Conservation (phyloP, 768 basidiomycete genomes). For the Psilocybe tampanensis region DNA sequence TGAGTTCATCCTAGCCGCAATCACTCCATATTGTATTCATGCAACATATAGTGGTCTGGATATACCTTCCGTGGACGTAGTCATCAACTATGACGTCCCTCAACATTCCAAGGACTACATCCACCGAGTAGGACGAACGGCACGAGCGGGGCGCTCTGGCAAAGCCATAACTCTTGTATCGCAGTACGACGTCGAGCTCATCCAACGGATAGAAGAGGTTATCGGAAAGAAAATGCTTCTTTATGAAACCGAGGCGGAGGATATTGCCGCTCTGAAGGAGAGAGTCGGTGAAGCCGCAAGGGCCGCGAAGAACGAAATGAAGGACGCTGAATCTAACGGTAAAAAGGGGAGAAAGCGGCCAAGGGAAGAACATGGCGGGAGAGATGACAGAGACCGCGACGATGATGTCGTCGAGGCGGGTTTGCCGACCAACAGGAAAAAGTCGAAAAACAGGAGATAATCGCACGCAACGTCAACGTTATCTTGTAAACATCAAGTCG, state of each 20-base stretch:
- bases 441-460: slow-evolving; percentile 42
- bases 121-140: slow-evolving; percentile 96
- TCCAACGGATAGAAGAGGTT: slow-evolving; percentile 93
- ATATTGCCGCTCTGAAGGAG: slow-evolving; percentile 84
- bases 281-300: slow-evolving; percentile 87
- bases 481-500: slow-evolving; percentile 64
- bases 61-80: slow-evolving; percentile 93
- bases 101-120: slow-evolving; percentile 99
- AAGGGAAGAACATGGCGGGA: slow-evolving; percentile 50
- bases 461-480: not conserved
- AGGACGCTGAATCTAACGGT: slow-evolving; percentile 64
- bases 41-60: slow-evolving; percentile 74
- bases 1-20: slow-evolving; percentile 35
- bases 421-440: slow-evolving; percentile 68
- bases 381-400: slow-evolving; percentile 86
- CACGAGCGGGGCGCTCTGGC: slow-evolving; percentile 95
- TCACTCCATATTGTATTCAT: not conserved
- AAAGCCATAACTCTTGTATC: slow-evolving; percentile 98
- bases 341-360: slow-evolving; percentile 43
- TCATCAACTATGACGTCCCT: slow-evolving; percentile 98
- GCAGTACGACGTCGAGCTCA: slow-evolving; percentile 96
- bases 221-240: slow-evolving; percentile 91
- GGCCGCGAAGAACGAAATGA: slow-evolving; percentile 73
- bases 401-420: slow-evolving; percentile 94
- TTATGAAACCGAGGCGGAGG: slow-evolving; percentile 87